phyloP scores from a whole-genome alignment of 306 rosid species.

The Cajanus cajan region DNA sequence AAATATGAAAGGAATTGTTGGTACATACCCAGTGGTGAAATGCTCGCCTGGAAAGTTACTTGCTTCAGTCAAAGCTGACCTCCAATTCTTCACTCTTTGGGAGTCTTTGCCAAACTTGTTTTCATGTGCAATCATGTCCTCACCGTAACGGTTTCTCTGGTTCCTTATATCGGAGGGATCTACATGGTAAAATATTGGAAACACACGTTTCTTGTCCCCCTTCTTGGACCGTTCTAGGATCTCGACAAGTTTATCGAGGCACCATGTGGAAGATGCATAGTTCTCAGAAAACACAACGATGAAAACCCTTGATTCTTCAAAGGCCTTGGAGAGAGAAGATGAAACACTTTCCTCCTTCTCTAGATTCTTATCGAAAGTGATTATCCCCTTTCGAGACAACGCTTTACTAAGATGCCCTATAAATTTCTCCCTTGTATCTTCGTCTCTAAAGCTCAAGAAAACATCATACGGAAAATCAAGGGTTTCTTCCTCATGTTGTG shows the following conservation, averaged over 20 bases:
- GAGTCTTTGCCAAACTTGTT: background rate
- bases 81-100: background rate
- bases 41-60: background rate
- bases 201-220: background rate
- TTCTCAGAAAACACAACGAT: conserved; percentile 1
- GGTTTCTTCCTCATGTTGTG: background rate
- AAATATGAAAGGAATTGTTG: background rate
- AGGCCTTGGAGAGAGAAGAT: background rate
- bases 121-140: background rate
- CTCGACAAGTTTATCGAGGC: conserved; percentile 13
- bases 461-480: background rate
- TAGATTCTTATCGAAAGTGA: background rate
- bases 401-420: background rate
- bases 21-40: background rate
- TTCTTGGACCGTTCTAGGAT: background rate
- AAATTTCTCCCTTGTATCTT: background rate
- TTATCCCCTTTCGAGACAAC: background rate
- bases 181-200: conserved; percentile 18
- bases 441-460: background rate
- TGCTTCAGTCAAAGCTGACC: background rate
- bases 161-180: conserved; percentile 1
- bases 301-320: background rate
- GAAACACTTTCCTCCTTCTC: background rate
- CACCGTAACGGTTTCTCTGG: background rate
- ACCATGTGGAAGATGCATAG: conserved; percentile 13